Evolutionary conservation across 2,329 filamentous ascomycete genomes (phyloP).

Genomic region (Venturia carpophila): DNA sequence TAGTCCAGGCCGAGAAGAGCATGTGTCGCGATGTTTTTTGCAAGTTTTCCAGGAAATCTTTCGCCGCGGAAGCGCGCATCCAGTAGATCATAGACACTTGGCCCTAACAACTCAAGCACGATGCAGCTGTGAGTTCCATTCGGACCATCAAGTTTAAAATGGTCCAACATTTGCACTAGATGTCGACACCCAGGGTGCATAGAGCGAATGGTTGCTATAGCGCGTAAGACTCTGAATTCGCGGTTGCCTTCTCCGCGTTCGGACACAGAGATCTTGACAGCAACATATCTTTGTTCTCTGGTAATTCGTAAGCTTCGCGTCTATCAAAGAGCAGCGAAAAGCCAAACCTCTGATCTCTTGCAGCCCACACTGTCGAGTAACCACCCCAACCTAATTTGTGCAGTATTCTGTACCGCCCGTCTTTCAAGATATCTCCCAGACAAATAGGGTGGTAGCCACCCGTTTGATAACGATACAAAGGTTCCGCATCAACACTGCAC

Average conservation of each 20-base stretch:
- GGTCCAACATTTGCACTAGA: conserved; percentile 32
- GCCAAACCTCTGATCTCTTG: conserved; percentile 21
- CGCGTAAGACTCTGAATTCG: conserved; percentile 22
- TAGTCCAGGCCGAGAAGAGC: conserved; percentile 22
- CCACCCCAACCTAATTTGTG: conserved; percentile 15
- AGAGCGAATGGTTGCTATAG: conserved; percentile 19
- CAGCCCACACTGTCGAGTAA: conserved; percentile 16
- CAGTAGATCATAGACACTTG: conserved; percentile 34
- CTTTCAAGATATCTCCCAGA: conserved; percentile 22
- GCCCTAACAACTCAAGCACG: conserved; percentile 36
- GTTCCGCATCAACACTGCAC: conserved; percentile 23
- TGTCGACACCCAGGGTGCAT: conserved; percentile 23
- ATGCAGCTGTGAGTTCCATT: conserved; percentile 42
- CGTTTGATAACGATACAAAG: conserved; percentile 22
- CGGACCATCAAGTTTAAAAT: conserved; percentile 35
- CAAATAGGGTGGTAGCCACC: conserved; percentile 24
- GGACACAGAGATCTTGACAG: conserved; percentile 24
- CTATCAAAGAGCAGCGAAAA: not conserved
- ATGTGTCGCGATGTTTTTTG: conserved; percentile 32
- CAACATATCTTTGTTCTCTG: conserved; percentile 23
- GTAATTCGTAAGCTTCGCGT: conserved; percentile 17
- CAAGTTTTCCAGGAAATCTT: conserved; percentile 32
- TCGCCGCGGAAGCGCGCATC: conserved; percentile 26
- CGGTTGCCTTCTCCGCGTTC: conserved; percentile 17
- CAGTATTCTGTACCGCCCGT: conserved; percentile 22